phyloP scores from a whole-genome alignment of 2,329 filamentous ascomycete species.

The Alternaria sp. region DNA sequence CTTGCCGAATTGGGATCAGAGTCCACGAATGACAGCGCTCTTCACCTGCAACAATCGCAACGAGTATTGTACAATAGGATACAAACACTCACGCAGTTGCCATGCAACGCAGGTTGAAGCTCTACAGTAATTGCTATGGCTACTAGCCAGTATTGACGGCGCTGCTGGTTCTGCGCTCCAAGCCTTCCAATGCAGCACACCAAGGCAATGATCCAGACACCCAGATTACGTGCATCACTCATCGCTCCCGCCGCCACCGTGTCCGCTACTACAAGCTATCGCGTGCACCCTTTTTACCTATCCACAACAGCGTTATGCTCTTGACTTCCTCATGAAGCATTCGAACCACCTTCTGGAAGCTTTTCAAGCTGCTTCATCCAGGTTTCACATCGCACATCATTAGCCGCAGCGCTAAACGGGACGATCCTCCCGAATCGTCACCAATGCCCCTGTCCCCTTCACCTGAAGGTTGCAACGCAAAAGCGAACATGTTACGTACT shows the following conservation, averaged over 20 bases:
- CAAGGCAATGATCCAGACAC: constrained; percentile 27
- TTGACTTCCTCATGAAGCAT: not conserved
- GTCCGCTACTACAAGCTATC: constrained; percentile 1
- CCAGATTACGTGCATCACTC: constrained; percentile 21
- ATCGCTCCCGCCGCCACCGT: constrained; percentile 5
- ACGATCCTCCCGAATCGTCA: constrained; percentile 29
- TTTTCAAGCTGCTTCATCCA: constrained; percentile 31
- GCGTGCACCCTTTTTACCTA: not conserved
- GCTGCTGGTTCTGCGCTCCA: constrained; percentile 2
- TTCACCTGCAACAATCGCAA: constrained; percentile 12
- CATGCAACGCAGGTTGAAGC: not conserved
- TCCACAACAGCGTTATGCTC: not conserved
- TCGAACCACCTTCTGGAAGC: constrained; percentile 19
- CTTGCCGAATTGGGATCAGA: constrained; percentile 19
- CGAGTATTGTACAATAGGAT: constrained; percentile 6
- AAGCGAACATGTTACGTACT: constrained; percentile 1
- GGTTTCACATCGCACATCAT: constrained; percentile 39
- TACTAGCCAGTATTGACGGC: not conserved
- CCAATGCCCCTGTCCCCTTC: constrained; percentile 21
- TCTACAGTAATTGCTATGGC: not conserved
- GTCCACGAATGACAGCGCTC: constrained; percentile 23
- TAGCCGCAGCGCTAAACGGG: constrained; percentile 30
- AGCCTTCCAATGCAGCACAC: constrained; percentile 27
- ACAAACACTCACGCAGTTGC: not conserved
- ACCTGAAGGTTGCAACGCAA: constrained; percentile 1